Evolutionary conservation across 164 flowering plant species (phyloP).

Genomic region (Vitis rupestris): DNA sequence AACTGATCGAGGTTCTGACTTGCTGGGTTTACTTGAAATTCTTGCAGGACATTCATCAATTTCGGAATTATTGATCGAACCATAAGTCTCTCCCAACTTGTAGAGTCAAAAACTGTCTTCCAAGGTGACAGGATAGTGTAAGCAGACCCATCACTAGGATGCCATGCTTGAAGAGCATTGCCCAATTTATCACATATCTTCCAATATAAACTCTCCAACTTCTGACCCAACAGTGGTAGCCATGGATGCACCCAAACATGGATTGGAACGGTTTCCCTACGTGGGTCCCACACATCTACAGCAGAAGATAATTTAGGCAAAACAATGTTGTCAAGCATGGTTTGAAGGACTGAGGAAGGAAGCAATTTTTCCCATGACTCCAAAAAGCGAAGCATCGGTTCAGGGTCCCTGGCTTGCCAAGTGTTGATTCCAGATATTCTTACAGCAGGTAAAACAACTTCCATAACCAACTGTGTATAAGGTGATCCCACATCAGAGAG

Average conservation of each 20-base stretch:
- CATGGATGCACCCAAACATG: constrained; percentile 96
- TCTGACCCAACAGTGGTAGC: constrained; percentile 76
- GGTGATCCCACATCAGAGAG: constrained; percentile 55
- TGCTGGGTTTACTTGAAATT: constrained; percentile 78
- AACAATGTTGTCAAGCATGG: constrained; percentile 59
- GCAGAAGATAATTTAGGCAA: constrained; percentile 80
- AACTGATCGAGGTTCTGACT: constrained; percentile 78
- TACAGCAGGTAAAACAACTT: constrained; percentile 81
- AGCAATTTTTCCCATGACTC: constrained; percentile 80
- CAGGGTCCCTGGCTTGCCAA: constrained; percentile 90
- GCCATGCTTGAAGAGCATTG: constrained; percentile 86
- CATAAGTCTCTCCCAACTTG: constrained; percentile 87
- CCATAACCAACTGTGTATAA: constrained; percentile 65
- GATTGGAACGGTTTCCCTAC: constrained; percentile 76
- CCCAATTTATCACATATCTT: constrained; percentile 72
- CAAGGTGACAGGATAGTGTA: constrained; percentile 77
- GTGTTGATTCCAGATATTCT: constrained; percentile 79
- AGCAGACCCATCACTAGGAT: constrained; percentile 87
- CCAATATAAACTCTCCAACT: constrained; percentile 66
- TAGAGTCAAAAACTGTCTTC: constrained; percentile 84
- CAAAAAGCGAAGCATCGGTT: constrained; percentile 78
- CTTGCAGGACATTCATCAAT: constrained; percentile 58
- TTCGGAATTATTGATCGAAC: constrained; percentile 76
- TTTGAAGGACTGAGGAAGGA: constrained; percentile 60
- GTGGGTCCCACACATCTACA: constrained; percentile 87